Percentiles rank a stretch among this genome's conserved stretches.
Evolutionary conservation across 805 yeast species (phyloP).

Genomic region (Saccharomyces eubayanus): DNA sequence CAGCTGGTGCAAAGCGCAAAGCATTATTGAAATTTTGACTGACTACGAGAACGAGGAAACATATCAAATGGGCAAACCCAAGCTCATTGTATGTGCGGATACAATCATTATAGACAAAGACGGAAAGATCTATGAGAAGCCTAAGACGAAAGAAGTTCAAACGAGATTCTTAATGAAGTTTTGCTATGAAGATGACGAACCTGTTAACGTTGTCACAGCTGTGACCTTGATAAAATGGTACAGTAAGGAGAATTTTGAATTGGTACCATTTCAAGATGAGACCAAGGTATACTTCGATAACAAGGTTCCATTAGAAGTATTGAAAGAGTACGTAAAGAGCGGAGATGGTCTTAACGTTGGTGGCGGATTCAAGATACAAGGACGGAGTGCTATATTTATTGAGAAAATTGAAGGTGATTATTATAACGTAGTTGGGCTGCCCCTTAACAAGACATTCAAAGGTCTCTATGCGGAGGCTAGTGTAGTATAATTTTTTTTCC

Average conservation of each 20-base stretch:
- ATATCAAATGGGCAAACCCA: conserved; percentile 8
- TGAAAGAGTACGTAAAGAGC: conserved; percentile 53
- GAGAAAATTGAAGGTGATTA: conserved; percentile 66
- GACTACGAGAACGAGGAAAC: conserved; percentile 1
- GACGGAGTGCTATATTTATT: conserved; percentile 58
- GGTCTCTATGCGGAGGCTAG: conserved; percentile 6
- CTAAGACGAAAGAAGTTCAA: conserved; percentile 46
- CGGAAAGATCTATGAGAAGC: conserved; percentile 70
- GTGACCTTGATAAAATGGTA: conserved; percentile 38
- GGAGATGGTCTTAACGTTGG: conserved; percentile 79
- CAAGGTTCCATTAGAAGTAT: conserved; percentile 42
- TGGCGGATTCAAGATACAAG: conserved; percentile 88
- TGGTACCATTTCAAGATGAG: conserved; percentile 33
- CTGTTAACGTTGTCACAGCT: conserved; percentile 47
- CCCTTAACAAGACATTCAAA: conserved; percentile 47
- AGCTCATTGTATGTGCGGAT: conserved; percentile 59
- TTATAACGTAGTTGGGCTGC: conserved; percentile 82
- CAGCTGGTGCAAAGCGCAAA: conserved; percentile 55
- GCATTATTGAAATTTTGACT: conserved; percentile 44
- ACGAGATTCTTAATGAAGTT: conserved; percentile 39
- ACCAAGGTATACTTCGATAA: conserved; percentile 38
- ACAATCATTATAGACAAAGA: conserved; percentile 57
- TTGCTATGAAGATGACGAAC: conserved; percentile 38
- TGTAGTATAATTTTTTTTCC: neutral
- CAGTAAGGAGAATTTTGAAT: conserved; percentile 3